phyloP scores from a whole-genome alignment of 2,329 filamentous ascomycete genomes.

The Penicillium brasilianum region DNA sequence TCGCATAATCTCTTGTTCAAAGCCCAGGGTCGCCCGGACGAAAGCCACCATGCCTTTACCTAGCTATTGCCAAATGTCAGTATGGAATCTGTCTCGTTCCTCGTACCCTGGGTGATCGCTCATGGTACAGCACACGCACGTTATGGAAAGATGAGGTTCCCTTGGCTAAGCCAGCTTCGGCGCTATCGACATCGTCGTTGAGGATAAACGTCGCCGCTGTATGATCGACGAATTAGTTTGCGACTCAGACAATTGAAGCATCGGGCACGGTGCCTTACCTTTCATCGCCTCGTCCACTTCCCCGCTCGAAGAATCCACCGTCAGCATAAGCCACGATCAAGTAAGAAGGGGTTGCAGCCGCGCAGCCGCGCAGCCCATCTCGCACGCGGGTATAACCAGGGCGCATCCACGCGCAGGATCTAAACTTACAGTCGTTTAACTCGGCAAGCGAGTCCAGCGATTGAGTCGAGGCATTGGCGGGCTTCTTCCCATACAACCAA shows the following conservation, averaged over 20 bases:
- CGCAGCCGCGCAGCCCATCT: background rate
- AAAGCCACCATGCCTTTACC: slow-evolving; percentile 82
- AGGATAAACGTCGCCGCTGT: slow-evolving; percentile 73
- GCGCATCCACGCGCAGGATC: background rate
- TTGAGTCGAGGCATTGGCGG: slow-evolving; percentile 54
- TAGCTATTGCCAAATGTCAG: slow-evolving; percentile 55
- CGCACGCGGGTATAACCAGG: slow-evolving; percentile 1
- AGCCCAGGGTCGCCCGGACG: slow-evolving; percentile 82
- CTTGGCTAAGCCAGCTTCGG: slow-evolving; percentile 72
- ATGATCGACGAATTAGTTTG: slow-evolving; percentile 20
- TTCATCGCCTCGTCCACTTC: slow-evolving; percentile 50
- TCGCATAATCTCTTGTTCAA: slow-evolving; percentile 89
- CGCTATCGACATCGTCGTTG: slow-evolving; percentile 86
- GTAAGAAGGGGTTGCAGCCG: slow-evolving; percentile 22
- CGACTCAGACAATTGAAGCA: slow-evolving; percentile 6
- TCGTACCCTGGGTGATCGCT: slow-evolving; percentile 13
- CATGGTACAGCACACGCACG: slow-evolving; percentile 46
- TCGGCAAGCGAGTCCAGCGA: slow-evolving; percentile 64
- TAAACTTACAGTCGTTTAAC: slow-evolving; percentile 54
- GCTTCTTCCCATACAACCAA: slow-evolving; percentile 53
- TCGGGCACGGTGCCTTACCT: slow-evolving; percentile 39
- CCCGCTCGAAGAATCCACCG: slow-evolving; percentile 10
- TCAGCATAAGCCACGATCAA: slow-evolving; percentile 25
- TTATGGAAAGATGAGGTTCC: slow-evolving; percentile 86
- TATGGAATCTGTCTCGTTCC: background rate